Evolutionary conservation across 1,284 basidiomycete species (phyloP).

Genomic region (Apiotrichum brassicae): DNA sequence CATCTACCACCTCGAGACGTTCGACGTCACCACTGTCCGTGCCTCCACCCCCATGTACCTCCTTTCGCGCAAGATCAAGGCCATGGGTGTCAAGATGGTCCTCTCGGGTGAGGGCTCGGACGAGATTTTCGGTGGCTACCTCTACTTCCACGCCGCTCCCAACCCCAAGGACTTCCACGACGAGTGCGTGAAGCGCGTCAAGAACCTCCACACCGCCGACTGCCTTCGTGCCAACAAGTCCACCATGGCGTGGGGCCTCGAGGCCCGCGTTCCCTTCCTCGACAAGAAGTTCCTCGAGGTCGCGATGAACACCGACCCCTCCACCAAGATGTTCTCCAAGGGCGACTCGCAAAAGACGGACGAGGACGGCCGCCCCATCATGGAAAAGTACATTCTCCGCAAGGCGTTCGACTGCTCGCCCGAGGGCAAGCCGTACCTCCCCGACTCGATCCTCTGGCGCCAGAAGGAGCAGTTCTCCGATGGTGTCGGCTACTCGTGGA

Average conservation of each 20-base stretch:
- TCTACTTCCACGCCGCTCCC: constrained; percentile 99
- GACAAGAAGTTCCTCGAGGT: constrained; percentile 95
- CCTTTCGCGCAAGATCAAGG: constrained; percentile 96
- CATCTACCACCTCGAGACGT: constrained; percentile 97
- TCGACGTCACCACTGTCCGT: constrained; percentile 97
- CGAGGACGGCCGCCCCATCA: constrained; percentile 74
- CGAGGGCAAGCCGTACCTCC: constrained; percentile 82
- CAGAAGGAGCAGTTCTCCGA: constrained; percentile 99
- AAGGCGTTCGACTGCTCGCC: constrained; percentile 92
- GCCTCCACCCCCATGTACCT: constrained; percentile 84
- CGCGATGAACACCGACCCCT: constrained; percentile 83
- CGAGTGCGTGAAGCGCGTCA: constrained; percentile 89
- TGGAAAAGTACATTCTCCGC: constrained; percentile 98
- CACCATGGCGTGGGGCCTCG: constrained; percentile 99
- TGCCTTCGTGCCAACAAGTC: constrained; percentile 97
- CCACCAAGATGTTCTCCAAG: constrained; percentile 87
- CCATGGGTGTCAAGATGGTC: constrained; percentile 99
- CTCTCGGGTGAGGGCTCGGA: constrained; percentile 96
- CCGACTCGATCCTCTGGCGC: constrained; percentile 90
- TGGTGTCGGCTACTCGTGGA: constrained; percentile 99
- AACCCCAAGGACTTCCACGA: constrained; percentile 86
- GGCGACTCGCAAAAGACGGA: constrained; percentile 70
- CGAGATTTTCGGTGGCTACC: constrained; percentile 95
- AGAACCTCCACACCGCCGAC: constrained; percentile 96
- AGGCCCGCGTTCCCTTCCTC: constrained; percentile 97